Conservation (phyloP, 305 asterid genomes). For the Lippia alba region DNA sequence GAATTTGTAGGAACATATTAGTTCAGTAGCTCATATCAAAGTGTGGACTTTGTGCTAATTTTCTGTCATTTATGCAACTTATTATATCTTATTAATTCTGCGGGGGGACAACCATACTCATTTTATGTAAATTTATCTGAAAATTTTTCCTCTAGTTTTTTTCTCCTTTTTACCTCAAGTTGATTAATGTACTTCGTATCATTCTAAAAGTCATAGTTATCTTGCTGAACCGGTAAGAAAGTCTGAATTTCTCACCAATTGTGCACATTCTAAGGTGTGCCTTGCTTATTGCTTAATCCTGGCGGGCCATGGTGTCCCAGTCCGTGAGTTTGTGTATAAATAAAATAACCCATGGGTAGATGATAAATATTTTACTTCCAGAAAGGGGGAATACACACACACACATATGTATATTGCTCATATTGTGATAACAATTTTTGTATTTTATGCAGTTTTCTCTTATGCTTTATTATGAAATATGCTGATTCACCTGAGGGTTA, state of each 20-base stretch:
- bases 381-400: too few species aligned
- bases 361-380: conserved; percentile 14
- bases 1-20: neutral
- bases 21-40: neutral
- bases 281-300: conserved; percentile 10
- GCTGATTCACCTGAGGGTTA: conserved; percentile 80
- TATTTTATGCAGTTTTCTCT: conserved; percentile 75
- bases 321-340: conserved; percentile 15
- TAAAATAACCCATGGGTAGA: conserved; percentile 20
- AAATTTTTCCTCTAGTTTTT: too few species aligned
- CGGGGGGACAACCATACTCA: too few species aligned
- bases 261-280: conserved; percentile 5
- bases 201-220: conserved; percentile 7
- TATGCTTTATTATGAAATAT: conserved; percentile 73
- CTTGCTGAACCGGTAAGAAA: neutral
- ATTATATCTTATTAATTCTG: neutral
- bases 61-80: neutral
- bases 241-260: conserved; percentile 13
- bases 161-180: too few species aligned
- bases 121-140: neutral
- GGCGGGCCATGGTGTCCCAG: conserved; percentile 3
- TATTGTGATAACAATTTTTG: conserved; percentile 27
- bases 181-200: neutral
- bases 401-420: too few species aligned
- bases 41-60: neutral